Evolutionary conservation across 108 stramenopile genomes (phyloP), one percentile per base, ranked within the genome.

Genomic region (Poteriospumella lacustris): DNA sequence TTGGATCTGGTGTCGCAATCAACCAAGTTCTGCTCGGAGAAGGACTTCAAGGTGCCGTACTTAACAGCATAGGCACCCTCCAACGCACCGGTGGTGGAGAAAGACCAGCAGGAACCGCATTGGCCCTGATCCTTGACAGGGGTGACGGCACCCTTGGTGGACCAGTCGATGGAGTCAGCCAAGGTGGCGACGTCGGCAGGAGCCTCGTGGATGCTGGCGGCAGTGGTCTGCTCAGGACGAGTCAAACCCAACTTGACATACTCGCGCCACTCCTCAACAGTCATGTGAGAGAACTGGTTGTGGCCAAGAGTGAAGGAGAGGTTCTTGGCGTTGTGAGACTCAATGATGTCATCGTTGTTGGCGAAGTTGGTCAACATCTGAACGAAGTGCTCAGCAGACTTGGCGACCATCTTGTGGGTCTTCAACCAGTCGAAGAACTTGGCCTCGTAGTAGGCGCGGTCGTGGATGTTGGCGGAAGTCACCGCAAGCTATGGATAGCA

Each of bases 81-180:
- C 79, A 97, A 86, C 1, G 90, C 87, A 52, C 96, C 96, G 29
- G 93, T 93, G 43, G 96, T 90, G 28, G 93, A 92, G 86, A 97
- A 97, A 1, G 94, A 91, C 96, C 96, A 97, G 79, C 98, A 99
- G 0, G 91, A 86, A 75, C 93, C 93, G 82, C 93, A 94, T 15
- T 80, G 59, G 3, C 92, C 92, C 79, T 97, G 96, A 81, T 97
- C 92, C 76, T 95, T 92, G 58, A 97, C 89, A 33, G 86, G 87
- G 39, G 94, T 94, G 29, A 94, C 91, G 28, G 88, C 90, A 39
- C 94, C 96, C 75, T 83, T 60, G 28, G 43, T 77, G 44, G 80
- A 58, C 96, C 96, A 97, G 85, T 97, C 90, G 34, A 91, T 81
- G 42, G 83, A 68, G 15, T 59, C 58, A 31, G 82, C 75, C 28